Evolutionary conservation across 2,329 filamentous ascomycete species (phyloP).

Genomic region (Ophiosphaerella herpotricha): DNA sequence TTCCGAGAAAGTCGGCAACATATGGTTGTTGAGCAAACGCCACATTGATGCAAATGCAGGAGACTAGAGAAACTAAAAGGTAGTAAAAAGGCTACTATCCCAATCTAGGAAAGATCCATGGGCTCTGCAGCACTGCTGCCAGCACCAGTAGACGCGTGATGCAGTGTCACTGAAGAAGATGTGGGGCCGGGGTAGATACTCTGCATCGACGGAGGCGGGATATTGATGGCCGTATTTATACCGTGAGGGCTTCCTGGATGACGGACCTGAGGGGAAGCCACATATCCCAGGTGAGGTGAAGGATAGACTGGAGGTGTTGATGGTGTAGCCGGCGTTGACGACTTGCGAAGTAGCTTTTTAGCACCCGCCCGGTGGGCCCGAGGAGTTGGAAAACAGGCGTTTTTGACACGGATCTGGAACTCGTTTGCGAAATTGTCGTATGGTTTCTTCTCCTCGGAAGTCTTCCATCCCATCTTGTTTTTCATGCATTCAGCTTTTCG

Average conservation of each 20-base stretch:
- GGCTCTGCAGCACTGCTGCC: conserved; percentile 16
- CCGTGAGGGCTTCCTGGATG: conserved; percentile 3
- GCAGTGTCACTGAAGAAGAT: neutral
- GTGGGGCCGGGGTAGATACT: conserved; percentile 14
- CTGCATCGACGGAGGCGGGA: conserved; percentile 17
- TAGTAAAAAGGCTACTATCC: neutral
- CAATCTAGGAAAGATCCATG: conserved; percentile 23
- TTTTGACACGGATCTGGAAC: conserved; percentile 43
- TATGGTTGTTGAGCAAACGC: neutral
- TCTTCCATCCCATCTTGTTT: conserved; percentile 43
- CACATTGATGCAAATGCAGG: neutral
- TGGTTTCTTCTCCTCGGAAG: conserved; percentile 38
- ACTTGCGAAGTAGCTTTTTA: conserved; percentile 24
- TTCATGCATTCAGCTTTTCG: conserved; percentile 47
- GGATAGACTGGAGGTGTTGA: conserved; percentile 7
- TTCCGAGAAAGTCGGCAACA: neutral
- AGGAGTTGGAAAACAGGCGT: conserved; percentile 36
- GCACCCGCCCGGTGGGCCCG: conserved; percentile 26
- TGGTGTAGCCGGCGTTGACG: conserved; percentile 22
- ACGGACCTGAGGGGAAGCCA: conserved; percentile 26
- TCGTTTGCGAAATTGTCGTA: conserved; percentile 43
- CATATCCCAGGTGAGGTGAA: conserved; percentile 24
- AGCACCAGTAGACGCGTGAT: conserved; percentile 6
- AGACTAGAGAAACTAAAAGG: neutral
- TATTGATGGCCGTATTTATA: conserved; percentile 25